Evolutionary conservation across 192 early-diverging fungal species (phyloP).

Genomic region (Diversispora epigaea): DNA sequence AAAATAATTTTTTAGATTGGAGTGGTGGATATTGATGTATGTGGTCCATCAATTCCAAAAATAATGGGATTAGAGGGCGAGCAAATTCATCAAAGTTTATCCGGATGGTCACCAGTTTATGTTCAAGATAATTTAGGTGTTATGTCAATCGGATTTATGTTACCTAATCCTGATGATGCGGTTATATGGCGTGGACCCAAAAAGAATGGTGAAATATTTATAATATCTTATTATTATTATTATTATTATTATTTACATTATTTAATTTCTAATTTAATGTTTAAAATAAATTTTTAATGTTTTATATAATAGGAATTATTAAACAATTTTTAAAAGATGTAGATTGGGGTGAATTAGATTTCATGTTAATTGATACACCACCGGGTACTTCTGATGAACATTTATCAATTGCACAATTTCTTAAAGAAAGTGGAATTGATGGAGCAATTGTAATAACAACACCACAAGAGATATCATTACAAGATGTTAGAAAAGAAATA

Average conservation of each 20-base stretch:
- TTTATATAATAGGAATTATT: conserved; percentile 66
- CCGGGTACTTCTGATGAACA: conserved; percentile 98
- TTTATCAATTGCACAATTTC: conserved; percentile 76
- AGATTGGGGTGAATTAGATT: conserved; percentile 89
- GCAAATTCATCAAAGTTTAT: conserved; percentile 77
- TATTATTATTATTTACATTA: too few relatives aligned
- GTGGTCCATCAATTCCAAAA: conserved; percentile 91
- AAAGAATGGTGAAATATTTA: conserved; percentile 66
- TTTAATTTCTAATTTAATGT: not conserved
- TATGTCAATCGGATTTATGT: conserved; percentile 94
- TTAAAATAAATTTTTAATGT: not conserved
- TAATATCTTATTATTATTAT: not conserved
- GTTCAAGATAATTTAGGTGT: conserved; percentile 77
- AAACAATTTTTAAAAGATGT: conserved; percentile 97
- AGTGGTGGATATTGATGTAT: conserved; percentile 94
- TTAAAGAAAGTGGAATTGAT: conserved; percentile 74
- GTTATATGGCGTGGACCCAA: conserved; percentile 96
- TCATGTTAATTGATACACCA: conserved; percentile 92
- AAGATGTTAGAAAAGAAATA: conserved; percentile 98
- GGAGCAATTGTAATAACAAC: conserved; percentile 93
- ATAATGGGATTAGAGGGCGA: conserved; percentile 86
- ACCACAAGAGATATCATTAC: conserved; percentile 83
- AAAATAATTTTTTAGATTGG: conserved; percentile 54
- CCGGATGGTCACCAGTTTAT: conserved; percentile 81
- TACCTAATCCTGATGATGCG: conserved; percentile 82